Evolutionary conservation across 371 early-diverging fungal genomes (phyloP).

Genomic region (Mucor circinelloides): DNA sequence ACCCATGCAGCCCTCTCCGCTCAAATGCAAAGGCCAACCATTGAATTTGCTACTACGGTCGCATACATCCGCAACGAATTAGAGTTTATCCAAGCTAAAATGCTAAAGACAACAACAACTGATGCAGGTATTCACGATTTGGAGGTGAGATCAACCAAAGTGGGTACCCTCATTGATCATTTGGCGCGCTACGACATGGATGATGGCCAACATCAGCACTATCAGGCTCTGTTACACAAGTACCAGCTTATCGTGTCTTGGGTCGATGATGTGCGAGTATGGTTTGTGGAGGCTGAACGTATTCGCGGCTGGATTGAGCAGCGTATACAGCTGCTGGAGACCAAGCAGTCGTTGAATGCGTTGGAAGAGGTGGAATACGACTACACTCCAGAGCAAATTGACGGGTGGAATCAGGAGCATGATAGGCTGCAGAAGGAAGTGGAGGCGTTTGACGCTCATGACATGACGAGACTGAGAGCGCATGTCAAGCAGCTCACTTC

Average conservation of each 20-base stretch:
- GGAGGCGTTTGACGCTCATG: constrained; percentile 43
- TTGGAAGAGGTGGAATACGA: constrained; percentile 29
- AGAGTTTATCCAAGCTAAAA: constrained; percentile 52
- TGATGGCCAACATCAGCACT: constrained; percentile 2
- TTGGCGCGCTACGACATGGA: constrained; percentile 7
- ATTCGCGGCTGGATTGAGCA: constrained; percentile 50
- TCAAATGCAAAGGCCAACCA: constrained; percentile 17
- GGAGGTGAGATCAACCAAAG: constrained; percentile 30
- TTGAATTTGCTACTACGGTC: constrained; percentile 7
- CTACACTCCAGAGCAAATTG: constrained; percentile 29
- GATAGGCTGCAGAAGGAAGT: constrained; percentile 13
- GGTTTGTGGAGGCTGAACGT: constrained; percentile 54
- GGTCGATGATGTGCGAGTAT: constrained; percentile 55
- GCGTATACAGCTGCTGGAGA: constrained; percentile 32
- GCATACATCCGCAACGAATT: constrained; percentile 46
- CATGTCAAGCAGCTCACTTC: constrained; percentile 55
- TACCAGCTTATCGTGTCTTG: constrained; percentile 39
- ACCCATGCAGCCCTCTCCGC: constrained; percentile 31
- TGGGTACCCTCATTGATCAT: constrained; percentile 15
- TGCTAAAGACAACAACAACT: constrained; percentile 46
- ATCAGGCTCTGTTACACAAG: constrained; percentile 28
- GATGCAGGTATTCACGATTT: constrained; percentile 41
- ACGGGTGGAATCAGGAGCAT: constrained; percentile 27
- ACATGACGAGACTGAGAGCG: constrained; percentile 51
- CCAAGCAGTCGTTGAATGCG: constrained; percentile 23